Percentiles rank a stretch among this genome's conserved stretches.
Conservation (phyloP, 2,329 filamentous ascomycete species). For the Colletotrichum tropicicola region DNA sequence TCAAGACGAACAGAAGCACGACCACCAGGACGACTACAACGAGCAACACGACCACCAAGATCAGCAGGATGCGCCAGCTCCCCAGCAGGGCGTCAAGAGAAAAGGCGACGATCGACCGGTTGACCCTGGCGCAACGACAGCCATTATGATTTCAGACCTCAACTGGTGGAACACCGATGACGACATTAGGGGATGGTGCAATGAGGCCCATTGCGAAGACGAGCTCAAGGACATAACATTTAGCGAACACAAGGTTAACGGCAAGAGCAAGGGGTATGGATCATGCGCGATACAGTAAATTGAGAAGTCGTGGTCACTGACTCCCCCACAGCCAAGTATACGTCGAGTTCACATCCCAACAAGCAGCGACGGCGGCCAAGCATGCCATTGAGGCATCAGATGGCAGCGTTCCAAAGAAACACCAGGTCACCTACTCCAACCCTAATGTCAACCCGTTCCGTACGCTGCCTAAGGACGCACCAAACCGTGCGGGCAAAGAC, state of each 20-base stretch:
- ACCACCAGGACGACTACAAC: conserved; percentile 37
- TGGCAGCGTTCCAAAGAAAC: conserved; percentile 72
- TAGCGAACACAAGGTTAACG: conserved; percentile 98
- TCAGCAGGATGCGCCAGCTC: conserved; percentile 38
- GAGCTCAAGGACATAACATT: conserved; percentile 94
- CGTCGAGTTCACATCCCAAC: conserved; percentile 82
- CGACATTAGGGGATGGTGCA: conserved; percentile 88
- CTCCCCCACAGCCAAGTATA: conserved; percentile 71
- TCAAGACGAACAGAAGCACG: conserved; percentile 49
- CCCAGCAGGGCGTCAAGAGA: conserved; percentile 66
- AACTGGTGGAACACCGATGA: conserved; percentile 99
- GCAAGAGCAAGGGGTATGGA: conserved; percentile 95
- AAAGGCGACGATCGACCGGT: conserved; percentile 69
- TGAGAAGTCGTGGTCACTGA: not conserved
- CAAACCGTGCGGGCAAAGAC: conserved; percentile 73
- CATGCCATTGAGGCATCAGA: conserved; percentile 77
- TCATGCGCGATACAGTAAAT: not conserved
- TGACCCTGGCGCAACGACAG: conserved; percentile 70
- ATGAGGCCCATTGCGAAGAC: conserved; percentile 80
- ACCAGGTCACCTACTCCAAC: conserved; percentile 78
- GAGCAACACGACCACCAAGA: conserved; percentile 36
- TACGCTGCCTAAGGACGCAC: conserved; percentile 89
- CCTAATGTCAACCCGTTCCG: conserved; percentile 87
- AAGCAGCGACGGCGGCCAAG: conserved; percentile 88
- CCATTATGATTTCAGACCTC: conserved; percentile 87